Percentiles rank a stretch among this genome's conserved stretches.
phyloP scores from a whole-genome alignment of 768 basidiomycete genomes.

The Cyclocybe cylindracea region DNA sequence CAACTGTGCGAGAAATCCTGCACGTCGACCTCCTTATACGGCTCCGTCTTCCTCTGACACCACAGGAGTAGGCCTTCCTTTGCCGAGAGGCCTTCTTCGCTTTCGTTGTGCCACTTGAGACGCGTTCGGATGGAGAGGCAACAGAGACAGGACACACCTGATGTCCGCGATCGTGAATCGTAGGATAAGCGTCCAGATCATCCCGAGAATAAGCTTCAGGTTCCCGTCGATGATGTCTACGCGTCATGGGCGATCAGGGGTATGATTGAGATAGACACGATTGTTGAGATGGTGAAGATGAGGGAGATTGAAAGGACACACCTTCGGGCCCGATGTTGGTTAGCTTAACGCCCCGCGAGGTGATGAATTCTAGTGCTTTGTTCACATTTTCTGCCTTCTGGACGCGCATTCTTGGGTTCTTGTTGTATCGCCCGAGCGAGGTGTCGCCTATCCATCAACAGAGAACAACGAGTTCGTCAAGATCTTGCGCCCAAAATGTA shows the following conservation, averaged over 20 bases:
- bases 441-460: constrained; percentile 63
- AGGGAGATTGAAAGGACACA: constrained; percentile 21
- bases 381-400: constrained; percentile 99
- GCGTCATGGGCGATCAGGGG: background rate
- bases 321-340: constrained; percentile 99
- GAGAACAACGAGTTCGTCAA: background rate
- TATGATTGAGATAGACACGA: constrained; percentile 1
- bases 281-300: background rate
- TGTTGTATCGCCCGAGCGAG: constrained; percentile 95
- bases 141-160: constrained; percentile 57
- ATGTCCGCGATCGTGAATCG: constrained; percentile 99
- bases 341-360: constrained; percentile 88
- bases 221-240: constrained; percentile 99
- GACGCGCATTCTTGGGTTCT: constrained; percentile 84
- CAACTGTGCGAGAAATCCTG: constrained; percentile 93
- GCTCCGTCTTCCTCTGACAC: constrained; percentile 95
- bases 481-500: background rate
- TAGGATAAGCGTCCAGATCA: constrained; percentile 98
- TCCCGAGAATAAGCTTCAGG: constrained; percentile 94
- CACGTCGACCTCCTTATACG: constrained; percentile 90
- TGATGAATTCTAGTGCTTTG: constrained; percentile 95
- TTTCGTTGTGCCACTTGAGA: constrained; percentile 32
- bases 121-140: background rate
- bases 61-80: constrained; percentile 96
- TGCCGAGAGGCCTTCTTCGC: constrained; percentile 97